phyloP scores from a whole-genome alignment of 2,329 filamentous ascomycete genomes.

The Hypoxylon sp. region DNA sequence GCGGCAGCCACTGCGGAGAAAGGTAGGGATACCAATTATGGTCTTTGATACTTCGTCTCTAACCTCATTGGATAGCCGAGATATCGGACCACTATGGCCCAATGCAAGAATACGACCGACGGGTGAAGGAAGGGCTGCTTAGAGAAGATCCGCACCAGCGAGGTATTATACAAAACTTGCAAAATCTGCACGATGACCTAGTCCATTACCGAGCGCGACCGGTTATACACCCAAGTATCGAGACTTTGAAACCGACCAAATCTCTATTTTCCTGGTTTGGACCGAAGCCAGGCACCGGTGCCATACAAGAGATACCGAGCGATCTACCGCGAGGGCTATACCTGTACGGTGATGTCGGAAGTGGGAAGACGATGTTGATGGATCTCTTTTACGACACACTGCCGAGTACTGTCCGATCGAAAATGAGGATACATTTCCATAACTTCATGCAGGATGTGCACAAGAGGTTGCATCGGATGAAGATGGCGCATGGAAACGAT shows the following conservation, averaged over 20 bases:
- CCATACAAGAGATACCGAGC: constrained; percentile 72
- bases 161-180: constrained; percentile 89
- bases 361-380: constrained; percentile 99
- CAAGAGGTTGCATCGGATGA: constrained; percentile 89
- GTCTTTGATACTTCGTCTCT: constrained; percentile 13
- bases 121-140: constrained; percentile 80
- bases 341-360: constrained; percentile 95
- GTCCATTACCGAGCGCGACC: constrained; percentile 79
- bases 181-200: constrained; percentile 90
- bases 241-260: constrained; percentile 73
- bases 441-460: constrained; percentile 99
- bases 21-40: constrained; percentile 35
- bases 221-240: constrained; percentile 83
- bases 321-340: constrained; percentile 90
- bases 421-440: constrained; percentile 97
- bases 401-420: constrained; percentile 81
- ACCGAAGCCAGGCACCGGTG: constrained; percentile 57
- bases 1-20: constrained; percentile 38
- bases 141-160: constrained; percentile 93
- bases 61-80: constrained; percentile 32
- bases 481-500: constrained; percentile 89
- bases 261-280: constrained; percentile 75
- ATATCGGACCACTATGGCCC: constrained; percentile 71
- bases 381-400: constrained; percentile 97
- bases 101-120: constrained; percentile 87